Percentiles rank a stretch among this genome's conserved stretches.
phyloP scores from a whole-genome alignment of 352 stramenopile genomes.

The Phytophthora hybrid region DNA sequence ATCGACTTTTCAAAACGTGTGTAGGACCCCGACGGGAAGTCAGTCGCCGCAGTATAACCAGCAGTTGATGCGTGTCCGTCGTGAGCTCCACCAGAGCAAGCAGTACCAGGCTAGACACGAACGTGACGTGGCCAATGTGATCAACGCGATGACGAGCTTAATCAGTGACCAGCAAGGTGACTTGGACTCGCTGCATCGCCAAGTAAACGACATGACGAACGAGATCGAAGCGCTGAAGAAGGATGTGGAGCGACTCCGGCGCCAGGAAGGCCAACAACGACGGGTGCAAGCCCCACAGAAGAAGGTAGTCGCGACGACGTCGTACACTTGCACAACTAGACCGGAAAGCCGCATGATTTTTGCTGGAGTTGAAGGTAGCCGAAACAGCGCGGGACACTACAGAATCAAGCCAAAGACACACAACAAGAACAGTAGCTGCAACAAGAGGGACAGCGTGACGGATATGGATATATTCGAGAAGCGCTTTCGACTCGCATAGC shows the following conservation, averaged over 20 bases:
- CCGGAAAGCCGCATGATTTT: background rate
- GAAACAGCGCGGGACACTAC: background rate
- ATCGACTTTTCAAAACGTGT: slow-evolving; percentile 4
- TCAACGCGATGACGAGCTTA: slow-evolving; percentile 53
- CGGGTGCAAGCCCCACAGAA: slow-evolving; percentile 7
- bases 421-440: slow-evolving; percentile 15
- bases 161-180: slow-evolving; percentile 59
- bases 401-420: slow-evolving; percentile 12
- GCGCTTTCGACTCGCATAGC: slow-evolving; percentile 36
- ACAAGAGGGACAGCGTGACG: slow-evolving; percentile 29
- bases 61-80: slow-evolving; percentile 34
- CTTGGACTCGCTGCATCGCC: slow-evolving; percentile 26
- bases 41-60: slow-evolving; percentile 29
- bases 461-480: slow-evolving; percentile 57
- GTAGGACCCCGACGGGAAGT: background rate
- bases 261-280: slow-evolving; percentile 18
- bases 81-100: slow-evolving; percentile 36
- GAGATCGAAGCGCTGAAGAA: slow-evolving; percentile 34
- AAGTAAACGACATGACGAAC: slow-evolving; percentile 25
- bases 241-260: slow-evolving; percentile 27
- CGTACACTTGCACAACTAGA: background rate
- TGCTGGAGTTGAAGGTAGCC: slow-evolving; percentile 1
- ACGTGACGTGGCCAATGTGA: slow-evolving; percentile 48
- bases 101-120: slow-evolving; percentile 33
- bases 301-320: slow-evolving; percentile 3